These are phyloP conservation scores for Noccaea caerulescens DNA, from an alignment of 345 rosid genomes.

Conservation along the genomic window DNA sequence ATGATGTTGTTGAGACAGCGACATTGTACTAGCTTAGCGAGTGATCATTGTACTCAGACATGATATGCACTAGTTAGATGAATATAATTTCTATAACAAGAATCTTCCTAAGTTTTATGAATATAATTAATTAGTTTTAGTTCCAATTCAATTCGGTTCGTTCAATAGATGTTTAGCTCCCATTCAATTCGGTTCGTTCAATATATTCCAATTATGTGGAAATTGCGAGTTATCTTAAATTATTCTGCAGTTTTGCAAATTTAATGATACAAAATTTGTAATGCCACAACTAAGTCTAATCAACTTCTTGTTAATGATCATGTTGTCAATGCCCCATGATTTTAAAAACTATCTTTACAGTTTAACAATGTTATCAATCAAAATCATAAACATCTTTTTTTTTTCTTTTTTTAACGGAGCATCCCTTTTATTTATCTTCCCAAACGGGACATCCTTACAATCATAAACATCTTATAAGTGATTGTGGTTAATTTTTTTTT, in stretches of 20 bases:
- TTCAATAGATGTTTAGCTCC: neutral
- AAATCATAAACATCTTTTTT: neutral
- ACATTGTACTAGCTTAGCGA: conserved; percentile 39
- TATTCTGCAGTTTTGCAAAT: neutral
- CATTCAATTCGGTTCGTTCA: neutral
- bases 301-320: no score
- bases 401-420: no score
- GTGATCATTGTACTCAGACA: conserved; percentile 9
- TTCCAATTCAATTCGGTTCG: neutral
- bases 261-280: neutral
- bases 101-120: neutral
- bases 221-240: neutral
- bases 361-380: neutral
- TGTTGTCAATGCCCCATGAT: neutral
- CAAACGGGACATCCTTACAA: no score
- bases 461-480: no score
- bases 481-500: no score
- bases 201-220: neutral
- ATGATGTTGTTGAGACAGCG: conserved; percentile 35
- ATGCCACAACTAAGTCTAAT: neutral
- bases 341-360: neutral
- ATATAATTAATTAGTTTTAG: neutral
- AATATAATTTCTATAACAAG: neutral
- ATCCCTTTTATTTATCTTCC: no score
- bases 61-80: conserved; percentile 28